A percentile compares a stretch with the other conserved stretches of the same genome.
Evolutionary conservation across 2,329 filamentous ascomycete species (phyloP).

Genomic region (Fonsecaea multimorphosa): DNA sequence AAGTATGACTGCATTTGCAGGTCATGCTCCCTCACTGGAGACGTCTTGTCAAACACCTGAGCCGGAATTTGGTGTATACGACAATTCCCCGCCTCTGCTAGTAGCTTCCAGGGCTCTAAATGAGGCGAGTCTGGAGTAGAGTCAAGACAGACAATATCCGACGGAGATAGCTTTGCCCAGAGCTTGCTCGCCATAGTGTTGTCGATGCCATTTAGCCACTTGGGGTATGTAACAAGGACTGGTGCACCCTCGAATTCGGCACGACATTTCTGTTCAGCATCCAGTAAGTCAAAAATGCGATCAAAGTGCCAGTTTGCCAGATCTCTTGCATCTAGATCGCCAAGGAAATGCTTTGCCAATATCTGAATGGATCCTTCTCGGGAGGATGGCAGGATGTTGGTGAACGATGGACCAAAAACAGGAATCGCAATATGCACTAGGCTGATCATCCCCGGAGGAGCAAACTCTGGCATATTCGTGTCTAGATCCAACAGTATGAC

Average conservation of each 20-base stretch:
- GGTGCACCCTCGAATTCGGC: conserved; percentile 52
- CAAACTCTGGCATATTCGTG: conserved; percentile 64
- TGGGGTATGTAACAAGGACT: conserved; percentile 63
- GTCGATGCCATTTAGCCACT: conserved; percentile 62
- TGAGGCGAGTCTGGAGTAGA: conserved; percentile 55
- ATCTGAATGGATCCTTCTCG: conserved; percentile 40
- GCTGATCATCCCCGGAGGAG: conserved; percentile 64
- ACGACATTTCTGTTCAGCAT: conserved; percentile 53
- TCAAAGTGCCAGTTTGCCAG: conserved; percentile 62
- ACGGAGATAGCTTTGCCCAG: conserved; percentile 54
- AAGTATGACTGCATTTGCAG: conserved; percentile 70
- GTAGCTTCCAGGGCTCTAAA: conserved; percentile 49
- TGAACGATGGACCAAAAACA: conserved; percentile 63
- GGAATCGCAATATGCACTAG: conserved; percentile 59
- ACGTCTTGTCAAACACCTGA: conserved; percentile 53
- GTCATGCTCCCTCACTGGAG: conserved; percentile 57
- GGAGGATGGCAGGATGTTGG: conserved; percentile 49
- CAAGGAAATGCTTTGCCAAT: conserved; percentile 61
- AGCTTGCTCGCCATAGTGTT: conserved; percentile 57
- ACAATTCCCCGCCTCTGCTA: conserved; percentile 47
- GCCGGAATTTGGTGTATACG: conserved; percentile 54
- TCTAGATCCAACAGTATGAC: conserved; percentile 66
- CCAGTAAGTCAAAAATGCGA: conserved; percentile 60
- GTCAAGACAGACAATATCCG: conserved; percentile 61
- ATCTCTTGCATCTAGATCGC: conserved; percentile 60